Percentiles rank a stretch among this genome's conserved stretches.
phyloP scores from a whole-genome alignment of 139 green algal genomes.

The Chlorokybus atmophyticus region DNA sequence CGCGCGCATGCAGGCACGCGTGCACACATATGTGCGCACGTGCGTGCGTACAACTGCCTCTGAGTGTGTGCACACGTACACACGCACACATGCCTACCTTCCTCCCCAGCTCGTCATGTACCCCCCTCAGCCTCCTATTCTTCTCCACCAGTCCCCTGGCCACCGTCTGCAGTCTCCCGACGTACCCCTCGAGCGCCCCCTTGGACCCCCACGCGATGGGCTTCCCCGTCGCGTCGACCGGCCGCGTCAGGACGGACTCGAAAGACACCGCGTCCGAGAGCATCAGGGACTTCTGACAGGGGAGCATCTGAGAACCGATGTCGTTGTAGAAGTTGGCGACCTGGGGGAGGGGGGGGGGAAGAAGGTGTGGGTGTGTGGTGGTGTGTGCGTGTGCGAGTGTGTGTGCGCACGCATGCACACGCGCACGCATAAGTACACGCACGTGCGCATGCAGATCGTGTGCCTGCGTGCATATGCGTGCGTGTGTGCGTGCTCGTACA shows the following conservation, averaged over 20 bases:
- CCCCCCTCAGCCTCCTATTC: conserved; percentile 45
- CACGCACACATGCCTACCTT: no score
- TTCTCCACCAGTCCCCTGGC: conserved; percentile 34
- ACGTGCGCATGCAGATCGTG: background rate
- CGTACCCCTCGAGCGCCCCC: conserved; percentile 53
- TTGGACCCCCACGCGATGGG: conserved; percentile 63
- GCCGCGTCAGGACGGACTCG: conserved; percentile 53
- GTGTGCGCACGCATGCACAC: background rate
- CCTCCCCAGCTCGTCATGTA: conserved; percentile 29
- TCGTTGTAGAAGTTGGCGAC: conserved; percentile 80
- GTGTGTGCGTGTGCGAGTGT: background rate
- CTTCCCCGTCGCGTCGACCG: conserved; percentile 48
- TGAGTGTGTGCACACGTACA: no score
- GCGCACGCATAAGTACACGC: background rate
- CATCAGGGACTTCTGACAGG: conserved; percentile 72
- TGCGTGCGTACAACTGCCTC: no score
- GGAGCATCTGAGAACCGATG: conserved; percentile 59
- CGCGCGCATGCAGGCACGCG: no score
- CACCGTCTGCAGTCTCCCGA: conserved; percentile 24
- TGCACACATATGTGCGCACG: no score
- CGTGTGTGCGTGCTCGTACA: background rate
- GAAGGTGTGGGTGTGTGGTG: background rate
- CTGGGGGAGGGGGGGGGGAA: conserved; percentile 20
- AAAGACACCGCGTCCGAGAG: conserved; percentile 57
- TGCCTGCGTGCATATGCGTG: background rate